Conservation (phyloP, 2,329 filamentous ascomycete genomes). For the Diaporthe capsici region DNA sequence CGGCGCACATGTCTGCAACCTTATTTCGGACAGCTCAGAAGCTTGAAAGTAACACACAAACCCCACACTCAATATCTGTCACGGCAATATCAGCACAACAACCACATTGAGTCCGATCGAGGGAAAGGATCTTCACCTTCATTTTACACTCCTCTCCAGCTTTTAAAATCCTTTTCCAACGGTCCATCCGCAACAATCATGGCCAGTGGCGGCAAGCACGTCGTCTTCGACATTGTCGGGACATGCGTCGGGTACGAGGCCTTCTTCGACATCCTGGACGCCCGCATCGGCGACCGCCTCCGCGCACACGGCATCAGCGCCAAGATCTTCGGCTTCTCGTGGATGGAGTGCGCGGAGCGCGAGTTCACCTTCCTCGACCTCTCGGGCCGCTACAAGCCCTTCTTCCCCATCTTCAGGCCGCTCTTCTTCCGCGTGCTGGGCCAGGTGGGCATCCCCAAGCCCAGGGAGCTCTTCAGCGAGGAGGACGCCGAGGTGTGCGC, state of each 20-base stretch:
- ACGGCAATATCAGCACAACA: not conserved
- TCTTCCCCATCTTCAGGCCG: conserved; percentile 57
- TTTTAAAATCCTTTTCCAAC: not conserved
- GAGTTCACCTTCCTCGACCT: conserved; percentile 65
- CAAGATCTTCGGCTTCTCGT: conserved; percentile 60
- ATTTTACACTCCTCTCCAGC: not conserved
- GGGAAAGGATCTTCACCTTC: not conserved
- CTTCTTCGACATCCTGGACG: conserved; percentile 57
- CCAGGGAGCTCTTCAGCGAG: conserved; percentile 57
- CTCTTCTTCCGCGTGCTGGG: conserved; percentile 64
- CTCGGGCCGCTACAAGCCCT: conserved; percentile 58
- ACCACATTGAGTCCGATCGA: not conserved
- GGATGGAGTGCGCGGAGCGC: conserved; percentile 62
- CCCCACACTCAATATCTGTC: conserved; percentile 17
- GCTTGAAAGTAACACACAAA: not conserved
- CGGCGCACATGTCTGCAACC: conserved; percentile 3
- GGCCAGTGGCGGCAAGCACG: conserved; percentile 53
- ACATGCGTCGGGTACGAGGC: conserved; percentile 63
- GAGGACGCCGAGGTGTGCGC: conserved; percentile 58
- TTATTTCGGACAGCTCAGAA: not conserved
- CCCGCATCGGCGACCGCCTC: conserved; percentile 58
- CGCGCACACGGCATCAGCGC: conserved; percentile 55
- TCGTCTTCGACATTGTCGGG: conserved; percentile 67
- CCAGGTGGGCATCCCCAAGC: conserved; percentile 59
- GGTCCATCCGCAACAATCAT: not conserved